Evolutionary conservation across 2,329 filamentous ascomycete species (phyloP).

Genomic region (Penicillium sp.): DNA sequence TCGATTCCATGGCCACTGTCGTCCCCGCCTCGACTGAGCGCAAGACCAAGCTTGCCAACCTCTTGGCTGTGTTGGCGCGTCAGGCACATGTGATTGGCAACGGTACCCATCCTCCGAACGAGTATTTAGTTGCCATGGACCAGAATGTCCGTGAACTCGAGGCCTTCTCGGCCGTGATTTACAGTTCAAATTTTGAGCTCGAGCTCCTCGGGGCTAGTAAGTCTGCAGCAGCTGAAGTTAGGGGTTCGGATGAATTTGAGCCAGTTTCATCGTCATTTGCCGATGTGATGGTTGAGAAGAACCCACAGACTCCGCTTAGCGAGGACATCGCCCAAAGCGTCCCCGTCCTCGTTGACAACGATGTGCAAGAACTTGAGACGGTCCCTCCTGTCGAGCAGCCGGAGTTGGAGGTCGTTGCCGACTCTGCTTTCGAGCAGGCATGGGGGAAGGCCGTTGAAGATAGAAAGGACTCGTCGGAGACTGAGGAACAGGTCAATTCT

Average conservation of each 20-base stretch:
- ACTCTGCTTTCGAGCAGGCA: slow-evolving; percentile 40
- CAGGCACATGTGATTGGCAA: slow-evolving; percentile 89
- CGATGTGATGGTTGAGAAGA: slow-evolving; percentile 28
- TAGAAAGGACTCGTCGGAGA: slow-evolving; percentile 12
- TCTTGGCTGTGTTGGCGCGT: slow-evolving; percentile 84
- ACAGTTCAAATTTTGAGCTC: slow-evolving; percentile 52
- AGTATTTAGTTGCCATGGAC: slow-evolving; percentile 51
- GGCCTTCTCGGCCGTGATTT: slow-evolving; percentile 54
- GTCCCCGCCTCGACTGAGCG: slow-evolving; percentile 45
- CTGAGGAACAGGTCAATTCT: slow-evolving; percentile 7
- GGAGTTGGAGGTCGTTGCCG: slow-evolving; percentile 18
- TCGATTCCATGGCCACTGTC: slow-evolving; percentile 49
- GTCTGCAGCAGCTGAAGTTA: slow-evolving; percentile 12
- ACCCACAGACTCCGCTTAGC: slow-evolving; percentile 9
- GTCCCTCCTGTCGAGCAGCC: not conserved
- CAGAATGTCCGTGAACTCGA: slow-evolving; percentile 53
- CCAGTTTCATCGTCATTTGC: slow-evolving; percentile 23
- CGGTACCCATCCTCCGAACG: slow-evolving; percentile 56
- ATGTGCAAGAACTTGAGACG: slow-evolving; percentile 1
- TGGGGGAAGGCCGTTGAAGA: slow-evolving; percentile 45
- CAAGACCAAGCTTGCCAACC: slow-evolving; percentile 79
- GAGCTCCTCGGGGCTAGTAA: slow-evolving; percentile 34
- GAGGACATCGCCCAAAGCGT: slow-evolving; percentile 12
- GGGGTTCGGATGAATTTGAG: slow-evolving; percentile 11
- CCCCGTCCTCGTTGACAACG: slow-evolving; percentile 18